Evolutionary conservation across 805 yeast species (phyloP).

Genomic region (Wickerhamiella occidentalis): DNA sequence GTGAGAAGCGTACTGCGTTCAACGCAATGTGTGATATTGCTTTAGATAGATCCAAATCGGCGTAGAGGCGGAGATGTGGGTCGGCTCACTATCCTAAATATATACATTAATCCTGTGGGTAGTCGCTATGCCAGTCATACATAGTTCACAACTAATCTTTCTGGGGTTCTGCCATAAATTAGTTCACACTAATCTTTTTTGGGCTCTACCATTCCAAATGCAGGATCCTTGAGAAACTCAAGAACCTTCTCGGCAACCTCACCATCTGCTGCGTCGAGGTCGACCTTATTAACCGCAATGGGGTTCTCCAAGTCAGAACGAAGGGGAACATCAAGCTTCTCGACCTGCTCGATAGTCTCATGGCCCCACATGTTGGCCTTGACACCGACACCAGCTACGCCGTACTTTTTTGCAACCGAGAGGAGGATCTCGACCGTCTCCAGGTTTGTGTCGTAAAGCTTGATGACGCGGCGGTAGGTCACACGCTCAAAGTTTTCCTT

Average conservation of each 20-base stretch:
- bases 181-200: neutral
- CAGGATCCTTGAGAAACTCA: constrained; percentile 58
- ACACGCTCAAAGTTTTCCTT: constrained; percentile 89
- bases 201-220: constrained; percentile 37
- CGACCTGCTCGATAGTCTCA: constrained; percentile 37
- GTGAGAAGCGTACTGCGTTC: constrained; percentile 57
- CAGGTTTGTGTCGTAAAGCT: constrained; percentile 73
- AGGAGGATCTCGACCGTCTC: constrained; percentile 76
- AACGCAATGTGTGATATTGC: constrained; percentile 92
- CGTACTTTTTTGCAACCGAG: constrained; percentile 62
- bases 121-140: no score
- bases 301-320: constrained; percentile 19
- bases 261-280: constrained; percentile 26
- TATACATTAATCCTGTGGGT: no score
- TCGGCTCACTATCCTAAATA: no score
- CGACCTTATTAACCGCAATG: constrained; percentile 22
- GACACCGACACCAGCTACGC: constrained; percentile 72
- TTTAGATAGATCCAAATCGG: constrained; percentile 48
- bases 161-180: constrained; percentile 18
- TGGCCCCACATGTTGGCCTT: constrained; percentile 53
- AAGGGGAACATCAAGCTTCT: constrained; percentile 19
- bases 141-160: neutral
- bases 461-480: constrained; percentile 63
- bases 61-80: no score
- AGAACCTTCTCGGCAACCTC: constrained; percentile 55